These are phyloP conservation scores for Vicia faba DNA, from an alignment of 306 rosid genomes.

Conservation along the genomic window DNA sequence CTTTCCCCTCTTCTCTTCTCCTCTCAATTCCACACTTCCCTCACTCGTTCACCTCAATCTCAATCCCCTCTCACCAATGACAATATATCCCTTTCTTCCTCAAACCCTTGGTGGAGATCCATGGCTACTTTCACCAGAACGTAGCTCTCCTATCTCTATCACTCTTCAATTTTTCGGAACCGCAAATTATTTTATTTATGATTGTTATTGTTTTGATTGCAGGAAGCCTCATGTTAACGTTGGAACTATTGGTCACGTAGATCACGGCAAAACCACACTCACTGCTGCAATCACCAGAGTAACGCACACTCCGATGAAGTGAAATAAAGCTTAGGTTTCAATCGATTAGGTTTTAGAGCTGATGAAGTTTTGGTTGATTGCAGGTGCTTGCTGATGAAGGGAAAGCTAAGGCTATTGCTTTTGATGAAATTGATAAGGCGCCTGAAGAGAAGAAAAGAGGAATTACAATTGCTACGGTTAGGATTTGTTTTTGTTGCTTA, in stretches of 20 bases:
- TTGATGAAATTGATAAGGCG: slow-evolving; percentile 95
- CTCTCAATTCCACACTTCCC: slow-evolving; percentile 55
- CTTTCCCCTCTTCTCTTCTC: slow-evolving; percentile 49
- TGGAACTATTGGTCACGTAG: slow-evolving; percentile 50
- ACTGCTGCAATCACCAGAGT: slow-evolving; percentile 49
- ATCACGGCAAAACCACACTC: slow-evolving; percentile 49
- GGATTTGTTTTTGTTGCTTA: slow-evolving; percentile 24
- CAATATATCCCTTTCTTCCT: slow-evolving; percentile 25
- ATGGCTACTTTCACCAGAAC: slow-evolving; percentile 53
- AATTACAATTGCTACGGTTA: slow-evolving; percentile 90
- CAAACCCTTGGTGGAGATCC: slow-evolving; percentile 62
- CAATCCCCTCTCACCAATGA: slow-evolving; percentile 43
- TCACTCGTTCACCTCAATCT: slow-evolving; percentile 53
- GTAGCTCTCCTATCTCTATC: slow-evolving; percentile 15
- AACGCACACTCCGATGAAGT: neutral
- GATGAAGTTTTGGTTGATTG: neutral
- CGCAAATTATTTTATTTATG: neutral
- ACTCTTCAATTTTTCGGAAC: neutral
- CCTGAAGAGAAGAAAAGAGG: slow-evolving; percentile 98
- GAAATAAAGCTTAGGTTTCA: neutral
- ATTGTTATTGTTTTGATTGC: neutral
- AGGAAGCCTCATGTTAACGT: slow-evolving; percentile 51
- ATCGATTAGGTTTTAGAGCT: slow-evolving; percentile 19
- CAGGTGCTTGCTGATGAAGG: slow-evolving; percentile 93
- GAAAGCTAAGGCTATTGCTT: slow-evolving; percentile 86